Conservation (phyloP, 805 yeast species). For the Pichia nanzhaoensis region DNA sequence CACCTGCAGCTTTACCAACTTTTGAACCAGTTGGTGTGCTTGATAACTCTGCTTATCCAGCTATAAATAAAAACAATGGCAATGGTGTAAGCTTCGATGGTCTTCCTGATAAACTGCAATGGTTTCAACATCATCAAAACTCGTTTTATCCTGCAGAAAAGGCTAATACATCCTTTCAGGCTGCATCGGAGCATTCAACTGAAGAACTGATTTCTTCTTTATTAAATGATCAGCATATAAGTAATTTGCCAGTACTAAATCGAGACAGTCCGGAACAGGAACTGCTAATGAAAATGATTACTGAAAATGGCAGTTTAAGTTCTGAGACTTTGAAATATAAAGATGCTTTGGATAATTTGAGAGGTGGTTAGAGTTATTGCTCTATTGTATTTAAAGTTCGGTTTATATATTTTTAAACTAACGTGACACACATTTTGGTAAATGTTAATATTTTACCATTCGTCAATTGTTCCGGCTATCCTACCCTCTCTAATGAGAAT, state of each 20-base stretch:
- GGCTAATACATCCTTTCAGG: background rate
- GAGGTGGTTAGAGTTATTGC: no score
- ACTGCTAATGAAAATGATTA: no score
- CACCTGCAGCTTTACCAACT: background rate
- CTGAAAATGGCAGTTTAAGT: no score
- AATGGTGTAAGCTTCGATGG: no score
- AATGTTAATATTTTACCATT: conserved; percentile 9
- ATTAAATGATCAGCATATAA: no score
- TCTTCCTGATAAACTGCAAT: conserved; percentile 1
- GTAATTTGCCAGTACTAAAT: no score
- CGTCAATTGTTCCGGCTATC: conserved; percentile 34
- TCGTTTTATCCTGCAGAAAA: background rate
- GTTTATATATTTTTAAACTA: background rate
- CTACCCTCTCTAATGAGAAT: conserved; percentile 19
- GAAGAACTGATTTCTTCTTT: no score
- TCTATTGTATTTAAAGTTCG: no score
- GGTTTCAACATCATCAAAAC: background rate
- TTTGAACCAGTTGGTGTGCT: background rate
- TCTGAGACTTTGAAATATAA: no score
- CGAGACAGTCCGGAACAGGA: no score
- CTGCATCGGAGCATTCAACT: no score
- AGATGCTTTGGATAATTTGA: no score
- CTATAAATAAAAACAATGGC: background rate
- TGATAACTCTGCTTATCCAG: background rate
- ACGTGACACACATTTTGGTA: background rate